These are phyloP conservation scores for Daldinia bambusicola DNA, from an alignment of 495 filamentous ascomycete species.

Conservation along the genomic window DNA sequence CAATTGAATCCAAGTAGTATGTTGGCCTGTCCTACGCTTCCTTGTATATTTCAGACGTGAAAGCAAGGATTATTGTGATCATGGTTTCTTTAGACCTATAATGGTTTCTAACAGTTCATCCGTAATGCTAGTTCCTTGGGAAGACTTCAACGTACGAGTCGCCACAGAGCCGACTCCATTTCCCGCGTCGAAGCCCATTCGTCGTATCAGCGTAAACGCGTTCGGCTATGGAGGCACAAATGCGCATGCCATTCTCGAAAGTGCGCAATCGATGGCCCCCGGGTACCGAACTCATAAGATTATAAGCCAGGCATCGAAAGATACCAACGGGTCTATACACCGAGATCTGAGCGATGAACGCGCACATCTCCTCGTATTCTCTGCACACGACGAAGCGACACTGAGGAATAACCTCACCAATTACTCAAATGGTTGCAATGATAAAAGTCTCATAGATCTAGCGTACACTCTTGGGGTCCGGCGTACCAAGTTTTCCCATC, in stretches of 20 bases:
- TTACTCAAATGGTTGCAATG: not conserved
- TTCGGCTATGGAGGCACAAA: slow-evolving; percentile 59
- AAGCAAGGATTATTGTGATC: too few species aligned
- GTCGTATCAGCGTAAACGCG: slow-evolving; percentile 40
- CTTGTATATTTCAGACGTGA: too few species aligned
- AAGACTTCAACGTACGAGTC: slow-evolving; percentile 42
- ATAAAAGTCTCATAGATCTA: slow-evolving; percentile 16
- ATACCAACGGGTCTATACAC: not conserved
- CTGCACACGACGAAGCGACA: slow-evolving; percentile 38
- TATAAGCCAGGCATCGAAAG: not conserved
- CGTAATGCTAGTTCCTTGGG: slow-evolving; percentile 11
- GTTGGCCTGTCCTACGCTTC: not conserved
- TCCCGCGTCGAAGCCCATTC: slow-evolving; percentile 14
- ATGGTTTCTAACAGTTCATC: not conserved
- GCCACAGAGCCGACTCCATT: slow-evolving; percentile 22
- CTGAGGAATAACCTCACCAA: slow-evolving; percentile 30
- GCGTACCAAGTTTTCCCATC: slow-evolving; percentile 9
- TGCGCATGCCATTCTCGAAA: slow-evolving; percentile 53
- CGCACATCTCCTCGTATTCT: slow-evolving; percentile 36
- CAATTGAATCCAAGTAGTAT: slow-evolving; percentile 57
- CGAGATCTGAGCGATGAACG: slow-evolving; percentile 3
- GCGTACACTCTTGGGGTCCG: slow-evolving; percentile 22
- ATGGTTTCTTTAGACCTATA: too few species aligned
- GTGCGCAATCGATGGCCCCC: not conserved
- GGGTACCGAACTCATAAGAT: slow-evolving; percentile 1